Conservation (phyloP, 345 rosid genomes). For the Excoecaria cochinchinensis region DNA sequence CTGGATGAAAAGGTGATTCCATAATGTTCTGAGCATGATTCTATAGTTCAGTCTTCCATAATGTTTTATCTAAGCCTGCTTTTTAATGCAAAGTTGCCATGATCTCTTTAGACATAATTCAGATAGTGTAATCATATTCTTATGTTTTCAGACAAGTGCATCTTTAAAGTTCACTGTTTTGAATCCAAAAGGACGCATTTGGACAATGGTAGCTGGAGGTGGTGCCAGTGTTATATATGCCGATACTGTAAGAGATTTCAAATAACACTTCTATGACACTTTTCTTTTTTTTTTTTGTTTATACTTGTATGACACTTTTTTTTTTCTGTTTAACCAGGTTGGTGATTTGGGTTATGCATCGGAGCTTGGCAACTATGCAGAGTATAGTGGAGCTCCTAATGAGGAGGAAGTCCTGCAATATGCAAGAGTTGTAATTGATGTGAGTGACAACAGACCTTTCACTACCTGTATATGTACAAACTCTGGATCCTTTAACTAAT, state of each 20-base stretch:
- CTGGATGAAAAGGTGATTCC: conserved; percentile 86
- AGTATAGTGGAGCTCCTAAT: conserved; percentile 98
- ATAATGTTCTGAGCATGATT: conserved; percentile 1
- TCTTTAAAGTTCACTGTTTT: conserved; percentile 92
- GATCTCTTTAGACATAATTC: background rate
- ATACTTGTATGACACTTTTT: background rate
- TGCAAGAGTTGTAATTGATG: conserved; percentile 96
- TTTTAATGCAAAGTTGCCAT: background rate
- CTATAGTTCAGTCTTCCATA: background rate
- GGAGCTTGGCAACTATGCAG: conserved; percentile 94
- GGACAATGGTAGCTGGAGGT: conserved; percentile 99
- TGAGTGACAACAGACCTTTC: conserved; percentile 37
- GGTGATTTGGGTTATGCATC: conserved; percentile 98
- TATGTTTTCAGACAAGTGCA: conserved; percentile 76
- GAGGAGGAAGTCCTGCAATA: conserved; percentile 96
- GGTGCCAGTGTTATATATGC: conserved; percentile 99
- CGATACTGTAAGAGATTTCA: conserved; percentile 61
- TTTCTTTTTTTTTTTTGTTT: background rate
- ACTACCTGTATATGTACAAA: background rate
- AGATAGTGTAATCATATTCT: conserved; percentile 1
- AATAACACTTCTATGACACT: conserved; percentile 1
- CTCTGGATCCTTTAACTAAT: background rate
- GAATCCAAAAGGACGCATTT: conserved; percentile 92
- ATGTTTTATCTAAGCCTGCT: background rate
- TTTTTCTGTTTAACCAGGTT: conserved; percentile 48